Evolutionary conservation across 1,284 basidiomycete genomes (phyloP), one percentile per base, ranked within the genome.

Genomic region (Ceratobasidium sp.): DNA sequence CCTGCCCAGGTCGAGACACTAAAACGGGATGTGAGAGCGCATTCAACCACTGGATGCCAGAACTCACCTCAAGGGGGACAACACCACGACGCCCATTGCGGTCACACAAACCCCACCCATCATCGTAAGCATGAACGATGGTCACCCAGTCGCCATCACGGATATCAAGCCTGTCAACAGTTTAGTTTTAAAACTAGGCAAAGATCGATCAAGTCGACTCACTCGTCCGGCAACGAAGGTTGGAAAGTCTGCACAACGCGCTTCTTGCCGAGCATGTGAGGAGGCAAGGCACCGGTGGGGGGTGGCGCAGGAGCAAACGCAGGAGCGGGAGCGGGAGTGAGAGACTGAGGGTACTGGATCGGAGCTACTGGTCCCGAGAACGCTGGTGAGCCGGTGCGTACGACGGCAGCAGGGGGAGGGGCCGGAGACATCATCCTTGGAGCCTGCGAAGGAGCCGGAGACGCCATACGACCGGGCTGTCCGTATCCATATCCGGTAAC

Each of bases 171-270:
- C 68, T 71, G 16, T 48, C 16, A 11, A 29, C 2, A 27, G 3
- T 0, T 34, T 54, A n/a, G 19, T 48, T 14, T 29, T 19, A 22
- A 43, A 37, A 63, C 3, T 63, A 19, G 7, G 1, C 41, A 24
- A 11, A 46, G n/a, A 61, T 22, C 34, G 24, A 41, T 22, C 11
- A 59, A 51, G 48, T 9, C 16, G 11, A 69, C 68, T 71, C 19
- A 71, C 68, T 71, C 68, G 56, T 71, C 68, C 6, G 68, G 68
- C 53, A 71, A 56, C 39, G 68, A 27, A n/a, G 68, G 68, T 29
- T 71, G 68, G 68, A 71, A 71, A 19, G 68, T 71, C 27, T 71
- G 68, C 53, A 71, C 29, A 46, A 71, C 68, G 14, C 68, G 68
- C 41, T 71, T 71, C 68, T n/a, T 71, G 29, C 65, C 65, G 22